Base-by-base conservation (phyloP, 2,329 filamentous ascomycete genomes). In the Eurotiales sp. region DNA sequence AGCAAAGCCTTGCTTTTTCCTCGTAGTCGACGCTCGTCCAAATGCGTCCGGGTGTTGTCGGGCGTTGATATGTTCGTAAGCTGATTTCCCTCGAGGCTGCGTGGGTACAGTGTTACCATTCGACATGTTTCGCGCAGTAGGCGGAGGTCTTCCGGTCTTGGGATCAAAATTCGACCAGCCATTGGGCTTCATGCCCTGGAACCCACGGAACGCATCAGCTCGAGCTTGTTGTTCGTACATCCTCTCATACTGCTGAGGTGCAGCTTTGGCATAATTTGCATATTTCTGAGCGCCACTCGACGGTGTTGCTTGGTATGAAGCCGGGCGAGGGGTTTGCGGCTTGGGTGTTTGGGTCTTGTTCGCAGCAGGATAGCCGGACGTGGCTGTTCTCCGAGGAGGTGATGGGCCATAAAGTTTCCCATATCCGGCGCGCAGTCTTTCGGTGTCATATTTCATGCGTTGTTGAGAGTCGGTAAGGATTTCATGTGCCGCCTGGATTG, bases 401-500 rank as follows among this genome's bases (percentile, higher is more conserved):
- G 47, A 39, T 36, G 64, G 65, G 1, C 61, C 65, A 25, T 69
- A 69, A 2, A 57, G 48, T 37, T 64, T 69, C n/a, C 64, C 67
- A 59, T 61, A 69, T 12, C 75, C 75, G 47, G 72, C 73, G 53
- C 78, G 80, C 51, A 77, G 70, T 49, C 82, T 74, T 55, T 83
- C 81, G n/a, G 73, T 74, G 63, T 86, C 83, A 59, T 86, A 86
- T 63, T 80, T 82, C 32, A 74, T 64, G 55, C 83, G 80, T 58
- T 76, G 72, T n/a, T 72, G 70, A 2, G 79, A 71, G 59, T 86
- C 83, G 57, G 74, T 78, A 41, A 88, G 74, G 48, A 96, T 78
- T 66, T 96, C 90, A 64, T 95, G 85, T 19, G 90, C 90, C 4
- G 87, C 83, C 69, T 95, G 88, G 44, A 96, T 95, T 45, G 85